These are phyloP conservation scores for Quercus bicolor DNA, from an alignment of 306 rosid genomes.

Conservation along the genomic window DNA sequence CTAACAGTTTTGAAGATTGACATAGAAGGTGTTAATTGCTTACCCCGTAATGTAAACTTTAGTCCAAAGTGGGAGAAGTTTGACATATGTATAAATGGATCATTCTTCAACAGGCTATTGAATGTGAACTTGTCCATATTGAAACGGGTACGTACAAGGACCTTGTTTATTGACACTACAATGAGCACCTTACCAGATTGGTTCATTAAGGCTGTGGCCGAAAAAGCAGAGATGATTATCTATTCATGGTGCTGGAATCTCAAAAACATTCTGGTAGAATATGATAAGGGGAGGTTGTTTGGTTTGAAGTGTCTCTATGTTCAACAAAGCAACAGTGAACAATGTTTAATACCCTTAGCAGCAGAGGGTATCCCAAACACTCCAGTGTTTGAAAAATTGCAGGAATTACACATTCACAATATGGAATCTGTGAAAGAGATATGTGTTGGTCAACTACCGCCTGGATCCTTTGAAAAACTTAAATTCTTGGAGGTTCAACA, in stretches of 20 bases:
- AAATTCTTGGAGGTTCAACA: neutral
- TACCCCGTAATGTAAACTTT: no score
- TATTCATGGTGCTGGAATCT: neutral
- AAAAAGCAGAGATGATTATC: neutral
- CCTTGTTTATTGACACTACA: neutral
- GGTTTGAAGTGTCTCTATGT: neutral
- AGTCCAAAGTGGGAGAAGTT: no score
- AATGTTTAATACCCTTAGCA: neutral
- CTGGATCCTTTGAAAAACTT: neutral
- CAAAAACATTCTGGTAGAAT: neutral
- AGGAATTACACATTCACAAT: neutral
- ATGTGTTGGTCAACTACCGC: neutral
- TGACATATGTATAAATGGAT: no score
- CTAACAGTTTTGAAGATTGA: no score
- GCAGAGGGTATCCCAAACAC: neutral
- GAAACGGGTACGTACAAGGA: no score
- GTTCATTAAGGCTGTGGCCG: neutral
- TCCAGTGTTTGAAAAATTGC: slow-evolving; percentile 1
- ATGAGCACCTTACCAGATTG: neutral
- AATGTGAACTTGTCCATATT: no score
- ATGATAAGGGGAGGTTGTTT: neutral
- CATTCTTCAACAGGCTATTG: no score
- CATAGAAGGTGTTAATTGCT: no score
- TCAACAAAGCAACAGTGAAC: neutral
- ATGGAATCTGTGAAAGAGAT: neutral